Conservation (phyloP, 75 land plant species). For the Picea glauca region DNA sequence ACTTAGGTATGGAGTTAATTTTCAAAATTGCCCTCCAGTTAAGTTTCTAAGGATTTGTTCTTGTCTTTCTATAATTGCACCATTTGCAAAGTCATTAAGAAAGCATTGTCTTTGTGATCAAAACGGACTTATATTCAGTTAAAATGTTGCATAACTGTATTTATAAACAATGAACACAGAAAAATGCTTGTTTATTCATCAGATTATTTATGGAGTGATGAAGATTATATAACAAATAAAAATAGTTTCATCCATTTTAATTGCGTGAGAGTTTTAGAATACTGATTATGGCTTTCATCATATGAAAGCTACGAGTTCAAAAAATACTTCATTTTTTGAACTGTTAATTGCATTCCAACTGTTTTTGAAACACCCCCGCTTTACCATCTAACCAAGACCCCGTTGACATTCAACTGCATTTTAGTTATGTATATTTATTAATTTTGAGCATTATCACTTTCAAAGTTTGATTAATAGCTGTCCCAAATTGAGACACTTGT, state of each 20-base stretch:
- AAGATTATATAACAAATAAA: background rate
- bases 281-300: background rate
- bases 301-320: too few species aligned
- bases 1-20: conserved; percentile 47
- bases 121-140: background rate
- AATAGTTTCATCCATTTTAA: background rate
- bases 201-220: background rate
- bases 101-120: background rate
- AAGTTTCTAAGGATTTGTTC: background rate
- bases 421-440: too few species aligned
- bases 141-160: background rate
- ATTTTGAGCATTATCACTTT: too few species aligned
- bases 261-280: background rate
- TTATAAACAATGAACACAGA: background rate
- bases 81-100: background rate
- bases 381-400: too few species aligned
- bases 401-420: too few species aligned
- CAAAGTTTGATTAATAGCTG: too few species aligned
- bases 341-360: too few species aligned
- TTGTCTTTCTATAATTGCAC: background rate
- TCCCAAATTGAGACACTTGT: too few species aligned
- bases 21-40: background rate
- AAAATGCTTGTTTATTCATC: background rate
- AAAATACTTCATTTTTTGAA: too few species aligned
- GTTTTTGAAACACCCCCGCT: too few species aligned